Percentiles rank a stretch among this genome's conserved stretches.
Evolutionary conservation across 768 basidiomycete species (phyloP).

Genomic region (Xerocomellus amylosporus): DNA sequence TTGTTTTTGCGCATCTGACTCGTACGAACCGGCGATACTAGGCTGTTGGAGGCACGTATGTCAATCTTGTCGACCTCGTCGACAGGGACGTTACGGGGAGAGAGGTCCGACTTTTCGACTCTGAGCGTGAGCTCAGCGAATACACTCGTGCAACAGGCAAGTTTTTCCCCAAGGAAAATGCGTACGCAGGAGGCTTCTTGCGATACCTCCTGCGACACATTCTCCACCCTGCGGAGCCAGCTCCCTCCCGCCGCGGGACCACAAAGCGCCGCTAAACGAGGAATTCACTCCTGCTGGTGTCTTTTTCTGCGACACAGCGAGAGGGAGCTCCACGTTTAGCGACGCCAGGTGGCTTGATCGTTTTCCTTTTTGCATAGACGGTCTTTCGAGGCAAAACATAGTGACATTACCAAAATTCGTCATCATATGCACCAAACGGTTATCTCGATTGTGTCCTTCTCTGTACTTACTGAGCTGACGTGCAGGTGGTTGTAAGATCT

Average conservation of each 20-base stretch:
- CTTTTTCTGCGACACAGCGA: not conserved
- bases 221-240: not conserved
- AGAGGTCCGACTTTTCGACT: not conserved
- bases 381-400: not conserved
- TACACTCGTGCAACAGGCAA: constrained; percentile 11
- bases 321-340: constrained; percentile 3
- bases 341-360: not conserved
- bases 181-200: constrained; percentile 16
- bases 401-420: too few relatives aligned
- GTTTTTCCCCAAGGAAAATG: constrained; percentile 13
- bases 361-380: not conserved
- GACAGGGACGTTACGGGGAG: constrained; percentile 5
- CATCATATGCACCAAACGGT: not conserved
- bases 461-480: not conserved
- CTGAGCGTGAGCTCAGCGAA: constrained; percentile 9
- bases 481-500: not conserved
- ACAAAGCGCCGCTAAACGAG: constrained; percentile 10
- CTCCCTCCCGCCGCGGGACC: not conserved
- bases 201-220: constrained; percentile 17
- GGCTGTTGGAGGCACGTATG: not conserved
- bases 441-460: not conserved
- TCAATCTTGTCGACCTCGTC: constrained; percentile 23
- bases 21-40: not conserved
- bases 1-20: not conserved
- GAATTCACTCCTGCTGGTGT: constrained; percentile 7